Conservation (phyloP, 441 rosid species). For the Lepidium campestre region DNA sequence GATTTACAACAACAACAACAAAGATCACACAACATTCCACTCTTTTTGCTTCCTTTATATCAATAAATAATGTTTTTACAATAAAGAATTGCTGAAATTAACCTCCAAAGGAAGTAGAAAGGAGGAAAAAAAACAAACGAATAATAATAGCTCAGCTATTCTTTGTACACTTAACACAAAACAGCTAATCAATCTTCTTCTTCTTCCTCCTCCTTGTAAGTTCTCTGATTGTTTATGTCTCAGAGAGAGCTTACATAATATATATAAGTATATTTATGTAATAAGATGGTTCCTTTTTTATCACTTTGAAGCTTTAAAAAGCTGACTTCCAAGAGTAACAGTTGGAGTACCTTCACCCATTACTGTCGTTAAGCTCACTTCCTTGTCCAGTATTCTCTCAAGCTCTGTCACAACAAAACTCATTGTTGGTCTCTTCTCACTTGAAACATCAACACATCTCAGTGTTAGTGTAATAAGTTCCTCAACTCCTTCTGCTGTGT, state of each 20-base stretch:
- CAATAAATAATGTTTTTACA: conserved; percentile 36
- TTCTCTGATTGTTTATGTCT: conserved; percentile 14
- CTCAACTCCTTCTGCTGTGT: conserved; percentile 65
- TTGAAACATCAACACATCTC: conserved; percentile 47
- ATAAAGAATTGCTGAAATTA: conserved; percentile 27
- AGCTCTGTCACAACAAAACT: conserved; percentile 50
- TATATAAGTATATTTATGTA: conserved; percentile 1
- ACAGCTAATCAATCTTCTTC: conserved; percentile 58
- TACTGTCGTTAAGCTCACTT: conserved; percentile 59
- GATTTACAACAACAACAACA: neutral
- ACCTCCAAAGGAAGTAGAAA: conserved; percentile 26
- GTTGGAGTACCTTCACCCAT: conserved; percentile 69
- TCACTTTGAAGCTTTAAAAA: conserved; percentile 43
- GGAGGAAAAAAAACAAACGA: conserved; percentile 22
- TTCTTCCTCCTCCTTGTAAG: neutral
- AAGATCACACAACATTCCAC: conserved; percentile 28
- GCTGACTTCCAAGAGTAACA: conserved; percentile 65
- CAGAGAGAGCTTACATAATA: conserved; percentile 18
- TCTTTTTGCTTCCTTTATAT: conserved; percentile 28
- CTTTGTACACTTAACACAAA: conserved; percentile 74
- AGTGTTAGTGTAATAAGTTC: conserved; percentile 42
- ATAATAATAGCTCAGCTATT: conserved; percentile 52
- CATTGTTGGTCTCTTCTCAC: conserved; percentile 59
- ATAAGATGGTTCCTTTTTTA: conserved; percentile 21
- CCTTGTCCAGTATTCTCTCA: conserved; percentile 51